Conservation (phyloP, 345 rosid species). For the Syzygium aromaticum region DNA sequence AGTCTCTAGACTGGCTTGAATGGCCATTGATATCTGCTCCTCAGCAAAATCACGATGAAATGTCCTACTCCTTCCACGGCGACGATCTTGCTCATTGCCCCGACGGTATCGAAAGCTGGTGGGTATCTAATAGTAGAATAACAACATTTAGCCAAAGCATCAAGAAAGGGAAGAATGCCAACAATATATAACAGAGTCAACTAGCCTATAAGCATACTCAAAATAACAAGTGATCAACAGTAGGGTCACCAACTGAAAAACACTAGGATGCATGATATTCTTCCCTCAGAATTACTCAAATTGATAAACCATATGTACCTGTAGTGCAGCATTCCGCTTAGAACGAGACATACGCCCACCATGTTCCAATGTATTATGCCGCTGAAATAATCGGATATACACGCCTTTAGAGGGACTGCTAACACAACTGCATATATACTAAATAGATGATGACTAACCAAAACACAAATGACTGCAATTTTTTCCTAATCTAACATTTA, state of each 20-base stretch:
- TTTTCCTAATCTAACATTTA: neutral
- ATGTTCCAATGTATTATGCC: conserved; percentile 88
- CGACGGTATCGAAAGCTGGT: conserved; percentile 77
- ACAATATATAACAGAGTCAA: neutral
- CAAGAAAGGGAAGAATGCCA: neutral
- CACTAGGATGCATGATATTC: neutral
- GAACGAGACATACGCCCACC: conserved; percentile 95
- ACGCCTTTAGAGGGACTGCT: neutral
- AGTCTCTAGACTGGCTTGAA: conserved; percentile 47
- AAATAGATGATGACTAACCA: neutral
- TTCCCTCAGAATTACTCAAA: neutral
- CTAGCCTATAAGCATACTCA: neutral
- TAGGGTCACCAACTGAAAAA: neutral
- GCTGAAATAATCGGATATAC: conserved; percentile 29
- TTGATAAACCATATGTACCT: conserved; percentile 24
- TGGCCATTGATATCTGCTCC: conserved; percentile 46
- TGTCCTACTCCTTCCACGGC: conserved; percentile 64
- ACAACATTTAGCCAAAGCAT: neutral
- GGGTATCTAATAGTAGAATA: conserved; percentile 48
- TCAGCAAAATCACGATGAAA: conserved; percentile 65
- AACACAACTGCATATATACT: neutral
- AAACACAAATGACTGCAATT: neutral
- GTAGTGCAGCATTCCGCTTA: conserved; percentile 89
- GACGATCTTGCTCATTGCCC: conserved; percentile 51
- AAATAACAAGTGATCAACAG: neutral